Conservation (phyloP, 148 eudicot species). For the Salicornia ramosissima region DNA sequence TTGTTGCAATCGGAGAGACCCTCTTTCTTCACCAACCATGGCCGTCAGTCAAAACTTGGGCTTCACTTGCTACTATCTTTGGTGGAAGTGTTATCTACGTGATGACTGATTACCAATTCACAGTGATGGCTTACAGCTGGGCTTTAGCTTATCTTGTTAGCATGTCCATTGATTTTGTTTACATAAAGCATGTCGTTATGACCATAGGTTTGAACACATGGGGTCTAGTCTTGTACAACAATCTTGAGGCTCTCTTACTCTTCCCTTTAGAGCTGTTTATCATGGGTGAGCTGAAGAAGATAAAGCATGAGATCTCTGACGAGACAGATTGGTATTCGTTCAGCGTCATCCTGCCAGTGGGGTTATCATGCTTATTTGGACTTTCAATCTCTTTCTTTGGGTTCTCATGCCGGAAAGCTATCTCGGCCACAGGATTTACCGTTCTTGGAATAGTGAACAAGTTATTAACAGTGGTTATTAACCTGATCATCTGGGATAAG, state of each 20-base stretch:
- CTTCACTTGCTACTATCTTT: conserved; percentile 77
- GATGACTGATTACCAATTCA: conserved; percentile 87
- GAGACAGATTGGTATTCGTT: conserved; percentile 84
- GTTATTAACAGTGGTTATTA: conserved; percentile 80
- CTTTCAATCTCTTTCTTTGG: conserved; percentile 93
- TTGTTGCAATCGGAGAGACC: conserved; percentile 93
- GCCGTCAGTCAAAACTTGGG: conserved; percentile 85
- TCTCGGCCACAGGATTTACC: conserved; percentile 94
- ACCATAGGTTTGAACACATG: conserved; percentile 92
- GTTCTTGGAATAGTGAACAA: conserved; percentile 96
- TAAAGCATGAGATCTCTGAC: conserved; percentile 68
- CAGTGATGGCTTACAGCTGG: conserved; percentile 84
- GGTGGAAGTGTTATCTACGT: conserved; percentile 90
- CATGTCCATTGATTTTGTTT: conserved; percentile 95
- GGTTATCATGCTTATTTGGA: conserved; percentile 86
- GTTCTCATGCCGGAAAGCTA: conserved; percentile 88
- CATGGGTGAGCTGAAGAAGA: conserved; percentile 97
- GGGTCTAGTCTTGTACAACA: conserved; percentile 96
- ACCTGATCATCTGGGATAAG: conserved; percentile 83
- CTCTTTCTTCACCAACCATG: conserved; percentile 89
- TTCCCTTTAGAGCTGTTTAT: conserved; percentile 83
- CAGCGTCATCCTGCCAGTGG: conserved; percentile 75
- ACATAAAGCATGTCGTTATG: conserved; percentile 97
- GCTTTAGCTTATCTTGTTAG: conserved; percentile 90
- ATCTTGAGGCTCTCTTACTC: conserved; percentile 85